Conservation (phyloP, 805 yeast genomes). For the Zygotorulaspora danielsina region DNA sequence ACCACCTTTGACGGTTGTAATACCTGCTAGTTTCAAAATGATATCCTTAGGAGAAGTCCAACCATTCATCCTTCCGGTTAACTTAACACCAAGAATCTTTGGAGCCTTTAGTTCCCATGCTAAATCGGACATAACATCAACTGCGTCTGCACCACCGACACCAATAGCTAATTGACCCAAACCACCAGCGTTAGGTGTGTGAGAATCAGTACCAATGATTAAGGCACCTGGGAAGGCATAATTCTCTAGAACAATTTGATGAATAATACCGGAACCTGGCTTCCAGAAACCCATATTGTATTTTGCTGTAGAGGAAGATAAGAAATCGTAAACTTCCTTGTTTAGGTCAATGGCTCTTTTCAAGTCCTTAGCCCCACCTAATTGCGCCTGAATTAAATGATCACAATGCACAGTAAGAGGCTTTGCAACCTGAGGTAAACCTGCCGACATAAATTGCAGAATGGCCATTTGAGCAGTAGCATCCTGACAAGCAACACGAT, state of each 20-base stretch:
- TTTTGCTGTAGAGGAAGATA: slow-evolving; percentile 85
- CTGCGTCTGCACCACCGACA: slow-evolving; percentile 99
- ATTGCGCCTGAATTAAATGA: slow-evolving; percentile 93
- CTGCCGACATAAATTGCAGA: slow-evolving; percentile 94
- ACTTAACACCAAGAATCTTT: slow-evolving; percentile 88
- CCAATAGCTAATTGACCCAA: slow-evolving; percentile 96
- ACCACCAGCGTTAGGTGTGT: slow-evolving; percentile 98
- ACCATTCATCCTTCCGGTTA: slow-evolving; percentile 86
- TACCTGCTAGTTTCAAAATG: slow-evolving; percentile 87
- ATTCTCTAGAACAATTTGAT: slow-evolving; percentile 93
- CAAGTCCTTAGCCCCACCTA: slow-evolving; percentile 84
- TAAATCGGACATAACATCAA: slow-evolving; percentile 88
- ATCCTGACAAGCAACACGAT: slow-evolving; percentile 98
- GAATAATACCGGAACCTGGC: slow-evolving; percentile 98
- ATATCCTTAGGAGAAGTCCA: slow-evolving; percentile 98
- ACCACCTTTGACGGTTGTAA: slow-evolving; percentile 96
- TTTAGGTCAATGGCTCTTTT: slow-evolving; percentile 81
- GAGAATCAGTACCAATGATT: slow-evolving; percentile 95
- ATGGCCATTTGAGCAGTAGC: slow-evolving; percentile 99
- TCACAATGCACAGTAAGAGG: slow-evolving; percentile 98
- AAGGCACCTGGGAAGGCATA: slow-evolving; percentile 96
- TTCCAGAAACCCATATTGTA: slow-evolving; percentile 98
- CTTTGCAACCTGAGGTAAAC: slow-evolving; percentile 84
- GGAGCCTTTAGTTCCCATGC: slow-evolving; percentile 99
- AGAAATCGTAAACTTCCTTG: slow-evolving; percentile 91